phyloP scores from a whole-genome alignment of 805 yeast species.

The Ogataea ramenticola region DNA sequence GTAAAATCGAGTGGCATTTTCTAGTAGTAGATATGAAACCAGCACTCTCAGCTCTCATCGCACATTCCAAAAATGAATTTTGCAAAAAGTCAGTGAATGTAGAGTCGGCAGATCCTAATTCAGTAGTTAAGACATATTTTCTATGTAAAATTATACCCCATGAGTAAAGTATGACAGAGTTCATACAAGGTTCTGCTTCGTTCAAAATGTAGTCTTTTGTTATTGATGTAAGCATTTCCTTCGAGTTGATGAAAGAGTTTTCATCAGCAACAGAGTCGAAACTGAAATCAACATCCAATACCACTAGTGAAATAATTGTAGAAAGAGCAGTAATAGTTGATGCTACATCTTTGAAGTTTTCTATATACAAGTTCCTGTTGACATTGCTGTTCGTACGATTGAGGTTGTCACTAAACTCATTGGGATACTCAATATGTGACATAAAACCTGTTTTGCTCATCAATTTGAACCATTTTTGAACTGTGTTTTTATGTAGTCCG shows the following conservation, averaged over 20 bases:
- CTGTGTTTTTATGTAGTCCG: slow-evolving; percentile 22
- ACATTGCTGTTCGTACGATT: not conserved
- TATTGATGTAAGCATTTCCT: slow-evolving; percentile 29
- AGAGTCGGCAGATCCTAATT: slow-evolving; percentile 5
- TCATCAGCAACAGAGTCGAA: slow-evolving; percentile 33
- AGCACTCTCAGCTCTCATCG: slow-evolving; percentile 29
- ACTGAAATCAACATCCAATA: slow-evolving; percentile 51
- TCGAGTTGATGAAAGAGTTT: slow-evolving; percentile 34
- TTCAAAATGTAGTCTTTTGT: slow-evolving; percentile 28
- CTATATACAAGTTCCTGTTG: not conserved
- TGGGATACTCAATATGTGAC: not conserved
- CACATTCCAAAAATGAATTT: slow-evolving; percentile 26
- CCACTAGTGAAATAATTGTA: slow-evolving; percentile 41
- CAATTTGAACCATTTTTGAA: slow-evolving; percentile 48
- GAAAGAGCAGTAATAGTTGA: slow-evolving; percentile 36
- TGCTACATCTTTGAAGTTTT: not conserved
- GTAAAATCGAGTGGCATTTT: slow-evolving; percentile 33
- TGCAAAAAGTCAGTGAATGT: slow-evolving; percentile 12
- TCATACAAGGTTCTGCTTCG: slow-evolving; percentile 4
- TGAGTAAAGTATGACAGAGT: slow-evolving; percentile 47
- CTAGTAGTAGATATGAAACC: slow-evolving; percentile 41
- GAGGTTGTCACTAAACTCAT: not conserved
- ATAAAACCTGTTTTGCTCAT: slow-evolving; percentile 26
- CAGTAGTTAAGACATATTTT: slow-evolving; percentile 34
- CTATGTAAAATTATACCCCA: slow-evolving; percentile 61